Base-by-base conservation (phyloP, 257 asterid species). In the Ilex aquifolium region DNA sequence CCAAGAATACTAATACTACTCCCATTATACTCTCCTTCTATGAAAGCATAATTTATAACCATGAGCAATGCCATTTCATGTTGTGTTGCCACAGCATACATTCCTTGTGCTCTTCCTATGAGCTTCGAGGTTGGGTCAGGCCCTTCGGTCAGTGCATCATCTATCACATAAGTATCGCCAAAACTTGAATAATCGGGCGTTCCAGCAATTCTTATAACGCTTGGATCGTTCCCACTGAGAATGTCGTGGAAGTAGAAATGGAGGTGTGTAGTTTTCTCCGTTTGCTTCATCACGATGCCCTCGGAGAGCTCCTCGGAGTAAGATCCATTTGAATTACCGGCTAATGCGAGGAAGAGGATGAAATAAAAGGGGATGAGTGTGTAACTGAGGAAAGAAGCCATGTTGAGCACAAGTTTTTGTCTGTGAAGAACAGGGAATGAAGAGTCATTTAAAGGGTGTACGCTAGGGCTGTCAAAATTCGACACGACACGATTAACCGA, bases 1-100 rank as follows among this genome's bases (percentile, higher is more conserved):
- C 97, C 77, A 2, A 90, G 78, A 42, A 90, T 77, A 68, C 95
- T 90, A 31, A 90, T 87, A 0, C 90, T 80, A 74, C 97, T 90
- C 0, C 95, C 95, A 11, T 74, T 75, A 27, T 85, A 90, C 0
- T 75, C 74, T 1, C 90, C 97, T 42, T 87, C 90, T 0, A 65
- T 69, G 69, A 90, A 85, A 1, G 77, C 85, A 53, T 80, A 87
- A 61, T 73, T 83, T 31, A 87, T 51, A 12, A 74, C 86, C 97
- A 90, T 87, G 57, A 90, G 69, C 2, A 90, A 82, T n/a, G 84
- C 84, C 0, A 82, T 0, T 17, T 85, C 95, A 4, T 82, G 63
- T 64, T 80, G 88, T 44, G 87, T 85, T 2, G 88, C 88, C 0
- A 90, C 77, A 1, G 95, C 97, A 17, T 90, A 90, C 57, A 87